phyloP scores from a whole-genome alignment of 1,284 basidiomycete genomes.

The Ganoderma multipileum region DNA sequence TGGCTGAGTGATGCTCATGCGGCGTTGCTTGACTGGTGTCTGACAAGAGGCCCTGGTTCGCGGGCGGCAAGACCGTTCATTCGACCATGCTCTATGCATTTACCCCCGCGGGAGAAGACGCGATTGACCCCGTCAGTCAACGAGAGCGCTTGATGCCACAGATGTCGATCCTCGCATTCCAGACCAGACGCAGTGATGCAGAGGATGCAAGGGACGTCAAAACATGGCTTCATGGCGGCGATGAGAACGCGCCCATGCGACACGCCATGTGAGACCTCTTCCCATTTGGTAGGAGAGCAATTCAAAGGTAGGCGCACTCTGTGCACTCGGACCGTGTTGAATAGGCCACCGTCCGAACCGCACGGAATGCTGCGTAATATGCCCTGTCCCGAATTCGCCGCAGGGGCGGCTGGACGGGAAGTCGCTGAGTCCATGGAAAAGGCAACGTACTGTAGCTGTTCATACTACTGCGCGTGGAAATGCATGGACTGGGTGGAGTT shows the following conservation, averaged over 20 bases:
- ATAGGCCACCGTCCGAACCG: conserved; percentile 1
- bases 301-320: neutral
- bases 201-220: neutral
- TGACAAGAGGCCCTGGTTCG: conserved; percentile 6
- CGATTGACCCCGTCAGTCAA: conserved; percentile 24
- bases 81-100: neutral
- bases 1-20: neutral
- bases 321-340: neutral
- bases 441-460: neutral
- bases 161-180: neutral
- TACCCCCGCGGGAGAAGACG: neutral
- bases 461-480: neutral
- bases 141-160: conserved; percentile 6
- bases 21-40: conserved; percentile 12
- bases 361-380: conserved; percentile 8
- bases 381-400: neutral
- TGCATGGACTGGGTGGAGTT: neutral
- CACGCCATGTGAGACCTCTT: neutral
- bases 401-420: neutral
- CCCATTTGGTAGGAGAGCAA: neutral
- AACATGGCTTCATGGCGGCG: neutral
- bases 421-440: neutral
- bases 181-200: neutral
- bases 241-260: neutral
- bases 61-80: conserved; percentile 4